A percentile compares a stretch with the other conserved stretches of the same genome.
Evolutionary conservation across 805 yeast species (phyloP).

Genomic region (Danielia reshetovae): DNA sequence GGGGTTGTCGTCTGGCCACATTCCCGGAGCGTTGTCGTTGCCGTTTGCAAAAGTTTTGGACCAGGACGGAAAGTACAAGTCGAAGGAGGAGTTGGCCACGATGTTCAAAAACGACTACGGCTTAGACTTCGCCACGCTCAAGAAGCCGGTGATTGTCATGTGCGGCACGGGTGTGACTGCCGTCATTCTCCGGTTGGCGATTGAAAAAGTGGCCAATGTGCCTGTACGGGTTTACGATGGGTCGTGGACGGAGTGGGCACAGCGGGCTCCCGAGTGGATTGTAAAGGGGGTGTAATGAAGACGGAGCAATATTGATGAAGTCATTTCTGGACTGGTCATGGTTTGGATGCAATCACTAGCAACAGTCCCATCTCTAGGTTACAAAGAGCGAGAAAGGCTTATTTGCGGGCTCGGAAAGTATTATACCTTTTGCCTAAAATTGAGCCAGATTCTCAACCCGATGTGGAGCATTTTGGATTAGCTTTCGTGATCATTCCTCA

Average conservation of each 20-base stretch:
- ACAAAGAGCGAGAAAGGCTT: too few relatives aligned
- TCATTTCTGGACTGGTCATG: too few relatives aligned
- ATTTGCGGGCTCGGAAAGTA: too few relatives aligned
- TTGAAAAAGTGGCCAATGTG: conserved; percentile 33
- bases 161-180: conserved; percentile 98
- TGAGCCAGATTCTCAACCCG: too few relatives aligned
- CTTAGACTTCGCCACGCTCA: conserved; percentile 34
- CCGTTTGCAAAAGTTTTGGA: conserved; percentile 69
- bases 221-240: conserved; percentile 62
- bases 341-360: too few relatives aligned
- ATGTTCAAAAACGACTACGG: conserved; percentile 39
- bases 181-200: conserved; percentile 75
- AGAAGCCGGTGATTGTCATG: conserved; percentile 70
- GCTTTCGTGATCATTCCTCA: too few relatives aligned
- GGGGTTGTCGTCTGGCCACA: conserved; percentile 85
- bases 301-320: too few relatives aligned
- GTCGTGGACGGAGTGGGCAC: conserved; percentile 85
- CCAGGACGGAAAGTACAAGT: conserved; percentile 44
- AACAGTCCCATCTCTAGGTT: too few relatives aligned
- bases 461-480: too few relatives aligned
- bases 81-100: conserved; percentile 41
- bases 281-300: conserved; percentile 34
- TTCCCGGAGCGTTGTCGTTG: conserved; percentile 72
- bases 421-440: too few relatives aligned
- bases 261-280: conserved; percentile 60